phyloP scores from a whole-genome alignment of 495 filamentous ascomycete genomes.

The Annulohypoxylon bovei region DNA sequence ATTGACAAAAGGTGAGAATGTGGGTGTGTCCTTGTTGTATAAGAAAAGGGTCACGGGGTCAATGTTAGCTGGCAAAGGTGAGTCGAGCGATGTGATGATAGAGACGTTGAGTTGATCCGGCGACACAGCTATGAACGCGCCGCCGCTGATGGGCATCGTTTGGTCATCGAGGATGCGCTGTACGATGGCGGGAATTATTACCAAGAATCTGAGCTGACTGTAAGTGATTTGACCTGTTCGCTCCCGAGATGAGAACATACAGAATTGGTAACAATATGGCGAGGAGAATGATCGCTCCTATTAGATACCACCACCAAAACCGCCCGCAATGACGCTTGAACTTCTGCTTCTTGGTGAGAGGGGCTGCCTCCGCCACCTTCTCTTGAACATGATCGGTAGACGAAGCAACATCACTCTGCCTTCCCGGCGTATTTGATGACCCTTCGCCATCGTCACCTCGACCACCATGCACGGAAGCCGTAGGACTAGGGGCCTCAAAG shows the following conservation, averaged over 20 bases:
- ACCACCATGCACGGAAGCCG: slow-evolving; percentile 39
- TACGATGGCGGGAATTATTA: slow-evolving; percentile 54
- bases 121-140: slow-evolving; percentile 49
- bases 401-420: slow-evolving; percentile 32
- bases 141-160: slow-evolving; percentile 50
- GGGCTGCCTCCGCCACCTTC: slow-evolving; percentile 35
- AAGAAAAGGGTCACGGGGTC: slow-evolving; percentile 50
- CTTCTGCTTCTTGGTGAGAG: slow-evolving; percentile 46
- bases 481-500: slow-evolving; percentile 33
- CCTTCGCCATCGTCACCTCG: slow-evolving; percentile 30
- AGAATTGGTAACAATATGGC: slow-evolving; percentile 56
- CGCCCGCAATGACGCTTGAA: slow-evolving; percentile 49
- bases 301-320: slow-evolving; percentile 58
- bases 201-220: slow-evolving; percentile 45
- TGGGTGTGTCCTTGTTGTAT: slow-evolving; percentile 50
- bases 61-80: slow-evolving; percentile 50
- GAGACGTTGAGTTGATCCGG: slow-evolving; percentile 50
- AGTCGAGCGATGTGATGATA: slow-evolving; percentile 48
- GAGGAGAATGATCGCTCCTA: slow-evolving; percentile 51
- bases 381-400: slow-evolving; percentile 43
- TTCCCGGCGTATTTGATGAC: slow-evolving; percentile 26
- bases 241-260: slow-evolving; percentile 43
- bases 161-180: slow-evolving; percentile 56
- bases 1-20: slow-evolving; percentile 48
- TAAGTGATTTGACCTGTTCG: neutral